Percentiles rank a stretch among this genome's conserved stretches.
Evolutionary conservation across 2,329 filamentous ascomycete genomes (phyloP).

Genomic region (Cryphonectria naterciae): DNA sequence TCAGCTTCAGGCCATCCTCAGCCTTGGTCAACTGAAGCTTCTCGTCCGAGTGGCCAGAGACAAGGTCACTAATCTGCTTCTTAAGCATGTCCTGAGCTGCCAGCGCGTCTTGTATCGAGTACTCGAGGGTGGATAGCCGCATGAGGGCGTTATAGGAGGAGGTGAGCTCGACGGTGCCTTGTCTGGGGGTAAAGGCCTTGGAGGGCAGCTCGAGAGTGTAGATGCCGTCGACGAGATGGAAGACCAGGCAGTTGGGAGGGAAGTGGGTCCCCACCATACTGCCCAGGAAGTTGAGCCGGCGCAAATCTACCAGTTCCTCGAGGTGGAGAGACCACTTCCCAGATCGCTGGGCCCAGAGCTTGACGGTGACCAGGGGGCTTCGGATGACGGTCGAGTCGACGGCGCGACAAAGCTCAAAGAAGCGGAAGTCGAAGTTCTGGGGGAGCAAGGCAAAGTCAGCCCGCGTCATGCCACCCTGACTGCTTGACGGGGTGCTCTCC

Average conservation of each 20-base stretch:
- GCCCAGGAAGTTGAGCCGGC: constrained; percentile 77
- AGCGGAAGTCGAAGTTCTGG: constrained; percentile 83
- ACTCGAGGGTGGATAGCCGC: constrained; percentile 84
- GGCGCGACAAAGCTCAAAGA: constrained; percentile 73
- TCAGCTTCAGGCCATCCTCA: constrained; percentile 52
- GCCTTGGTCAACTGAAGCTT: constrained; percentile 51
- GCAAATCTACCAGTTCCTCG: constrained; percentile 72
- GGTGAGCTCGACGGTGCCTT: constrained; percentile 58
- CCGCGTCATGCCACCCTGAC: not conserved
- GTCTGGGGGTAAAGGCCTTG: constrained; percentile 54
- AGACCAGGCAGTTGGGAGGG: constrained; percentile 80
- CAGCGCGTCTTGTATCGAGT: constrained; percentile 87
- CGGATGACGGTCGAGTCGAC: constrained; percentile 68
- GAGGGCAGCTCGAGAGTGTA: constrained; percentile 76
- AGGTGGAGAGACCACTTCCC: constrained; percentile 66
- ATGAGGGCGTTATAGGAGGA: constrained; percentile 89
- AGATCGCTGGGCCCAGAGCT: constrained; percentile 71
- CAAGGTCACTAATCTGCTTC: constrained; percentile 72
- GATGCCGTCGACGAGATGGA: constrained; percentile 84
- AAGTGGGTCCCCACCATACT: constrained; percentile 71
- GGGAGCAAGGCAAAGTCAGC: constrained; percentile 26
- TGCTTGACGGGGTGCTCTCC: constrained; percentile 23
- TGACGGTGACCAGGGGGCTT: constrained; percentile 66
- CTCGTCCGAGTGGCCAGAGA: constrained; percentile 44
- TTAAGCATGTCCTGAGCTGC: constrained; percentile 75